Percentiles rank a stretch among this genome's conserved stretches.
Evolutionary conservation across 192 early-diverging fungal genomes (phyloP).

Genomic region (Fimicolochytrium jonesii): DNA sequence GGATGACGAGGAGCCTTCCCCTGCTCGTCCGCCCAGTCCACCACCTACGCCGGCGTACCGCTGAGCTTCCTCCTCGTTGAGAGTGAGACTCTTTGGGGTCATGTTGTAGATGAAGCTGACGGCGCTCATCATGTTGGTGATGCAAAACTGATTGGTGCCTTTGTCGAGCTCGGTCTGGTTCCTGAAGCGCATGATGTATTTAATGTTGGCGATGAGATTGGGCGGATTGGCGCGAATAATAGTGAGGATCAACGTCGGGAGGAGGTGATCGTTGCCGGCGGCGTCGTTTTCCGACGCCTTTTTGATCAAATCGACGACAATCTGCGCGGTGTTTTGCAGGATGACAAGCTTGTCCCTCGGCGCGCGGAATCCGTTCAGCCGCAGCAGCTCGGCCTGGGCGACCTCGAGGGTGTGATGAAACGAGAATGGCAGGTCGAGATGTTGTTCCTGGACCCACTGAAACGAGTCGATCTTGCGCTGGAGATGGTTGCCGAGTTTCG

Average conservation of each 20-base stretch:
- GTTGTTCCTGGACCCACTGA: conserved; percentile 46
- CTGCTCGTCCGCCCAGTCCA: neutral
- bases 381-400: conserved; percentile 41
- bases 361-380: conserved; percentile 42
- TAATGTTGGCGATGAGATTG: conserved; percentile 53
- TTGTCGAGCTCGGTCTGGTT: conserved; percentile 40
- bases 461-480: conserved; percentile 39
- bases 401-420: conserved; percentile 40
- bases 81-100: conserved; percentile 39
- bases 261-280: conserved; percentile 43
- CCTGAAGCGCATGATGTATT: conserved; percentile 50
- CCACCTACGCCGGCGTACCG: conserved; percentile 7
- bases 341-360: conserved; percentile 45
- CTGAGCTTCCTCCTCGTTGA: conserved; percentile 30
- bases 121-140: conserved; percentile 55
- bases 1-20: neutral
- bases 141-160: conserved; percentile 42
- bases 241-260: conserved; percentile 44
- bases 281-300: conserved; percentile 24
- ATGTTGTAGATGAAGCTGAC: conserved; percentile 55
- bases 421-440: conserved; percentile 45
- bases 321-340: conserved; percentile 36
- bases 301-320: conserved; percentile 42
- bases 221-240: conserved; percentile 46
- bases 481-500: conserved; percentile 32